Percentiles rank a stretch among this genome's conserved stretches.
Evolutionary conservation across 345 rosid species (phyloP).

Genomic region (Eucalyptus cloeziana): DNA sequence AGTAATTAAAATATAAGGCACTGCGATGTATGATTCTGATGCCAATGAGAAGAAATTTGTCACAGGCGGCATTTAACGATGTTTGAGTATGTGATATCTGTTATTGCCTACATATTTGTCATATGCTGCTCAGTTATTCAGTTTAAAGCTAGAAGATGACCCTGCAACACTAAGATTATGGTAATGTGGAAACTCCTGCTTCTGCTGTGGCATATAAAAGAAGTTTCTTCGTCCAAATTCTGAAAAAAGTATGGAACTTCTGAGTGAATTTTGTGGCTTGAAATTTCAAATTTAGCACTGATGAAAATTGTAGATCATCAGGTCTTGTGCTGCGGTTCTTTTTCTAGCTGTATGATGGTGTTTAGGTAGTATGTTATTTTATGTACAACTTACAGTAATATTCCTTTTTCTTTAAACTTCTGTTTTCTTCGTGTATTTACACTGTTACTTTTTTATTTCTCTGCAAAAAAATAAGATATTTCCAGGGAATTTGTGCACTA

Average conservation of each 20-base stretch:
- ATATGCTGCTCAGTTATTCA: neutral
- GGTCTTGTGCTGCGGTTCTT: neutral
- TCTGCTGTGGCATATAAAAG: neutral
- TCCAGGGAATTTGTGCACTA: neutral
- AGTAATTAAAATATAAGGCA: neutral
- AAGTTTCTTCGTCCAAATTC: neutral
- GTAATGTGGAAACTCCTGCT: neutral
- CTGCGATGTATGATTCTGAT: neutral
- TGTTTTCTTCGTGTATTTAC: neutral
- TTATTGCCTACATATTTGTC: neutral
- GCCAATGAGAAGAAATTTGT: neutral
- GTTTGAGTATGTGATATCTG: neutral
- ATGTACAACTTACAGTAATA: neutral
- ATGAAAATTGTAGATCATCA: neutral
- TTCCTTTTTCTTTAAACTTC: neutral
- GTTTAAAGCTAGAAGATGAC: neutral
- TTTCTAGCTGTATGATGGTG: neutral
- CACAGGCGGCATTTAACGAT: neutral
- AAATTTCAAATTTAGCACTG: neutral
- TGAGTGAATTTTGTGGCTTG: neutral
- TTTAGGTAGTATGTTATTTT: neutral
- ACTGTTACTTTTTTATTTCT: neutral
- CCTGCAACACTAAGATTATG: neutral
- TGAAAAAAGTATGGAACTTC: neutral
- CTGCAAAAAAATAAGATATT: neutral